Evolutionary conservation across 2,329 filamentous ascomycete species (phyloP), one percentile per base, ranked within the genome.

Genomic region (Drechslerella dactyloides): DNA sequence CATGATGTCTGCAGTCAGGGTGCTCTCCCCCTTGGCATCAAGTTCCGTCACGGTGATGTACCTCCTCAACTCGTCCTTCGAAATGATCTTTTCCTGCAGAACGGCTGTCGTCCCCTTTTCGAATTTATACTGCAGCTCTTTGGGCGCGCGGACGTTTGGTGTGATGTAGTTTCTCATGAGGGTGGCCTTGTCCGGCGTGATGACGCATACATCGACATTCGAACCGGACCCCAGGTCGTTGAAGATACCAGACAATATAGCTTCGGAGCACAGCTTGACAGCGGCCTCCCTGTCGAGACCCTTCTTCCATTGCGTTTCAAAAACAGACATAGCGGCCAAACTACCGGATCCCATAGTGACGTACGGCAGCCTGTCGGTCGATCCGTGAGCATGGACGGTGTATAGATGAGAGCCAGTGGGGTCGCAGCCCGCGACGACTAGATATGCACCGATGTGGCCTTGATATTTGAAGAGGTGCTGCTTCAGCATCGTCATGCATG

Each of bases 381-480:
- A 94, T 75, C 96, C 94, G 84, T 99, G 96, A 70, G 94, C 94
- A 82, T 99, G 94, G 48, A 99, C 94, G 75, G 96, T 99, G 85
- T 96, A 99, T 74, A 99, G 89, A 78, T 96, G 92, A 51, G 89
- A 87, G 78, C 94, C 94, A 0, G 94, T 99, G 35, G 96, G 93
- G 80, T 99, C 94, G 78, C 96, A 93, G 75, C 94, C 94, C 40
- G 94, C 94, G 68, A 99, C 91, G 76, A 99, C 94, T 68, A 99
- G 89, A 82, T 99, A 99, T 75, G 94, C 94, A 77, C 96, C 94
- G 77, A 99, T 96, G 83, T 99, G 86, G 76, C 94, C 94, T 81
- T 99, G 94, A 85, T 99, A 91, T 77, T 90, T 89, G 89, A 99
- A 99, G 74, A 99, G 90, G 81, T 99, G 94, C 83, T 99, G 94